Percentiles rank a stretch among this genome's conserved stretches.
Conservation (phyloP, 352 stramenopile species). For the Phytophthora cactorum region DNA sequence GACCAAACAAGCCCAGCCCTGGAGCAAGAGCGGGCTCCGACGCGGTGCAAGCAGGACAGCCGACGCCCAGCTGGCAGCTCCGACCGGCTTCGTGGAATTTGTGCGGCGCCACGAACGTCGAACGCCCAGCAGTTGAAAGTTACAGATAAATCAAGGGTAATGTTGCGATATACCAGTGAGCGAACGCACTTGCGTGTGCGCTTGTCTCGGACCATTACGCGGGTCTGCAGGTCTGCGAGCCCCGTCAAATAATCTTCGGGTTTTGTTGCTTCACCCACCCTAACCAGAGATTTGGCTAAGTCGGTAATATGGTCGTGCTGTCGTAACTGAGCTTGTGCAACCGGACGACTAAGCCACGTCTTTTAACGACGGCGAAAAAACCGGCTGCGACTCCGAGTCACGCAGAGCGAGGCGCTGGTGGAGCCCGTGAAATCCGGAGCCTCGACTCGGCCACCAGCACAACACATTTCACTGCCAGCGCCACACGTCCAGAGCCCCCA, state of each 20-base stretch:
- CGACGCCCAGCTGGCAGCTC: constrained; percentile 21
- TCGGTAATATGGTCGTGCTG: constrained; percentile 2
- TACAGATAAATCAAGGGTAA: constrained; percentile 17
- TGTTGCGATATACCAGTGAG: not conserved
- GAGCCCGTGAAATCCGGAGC: not conserved
- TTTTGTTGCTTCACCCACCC: not conserved
- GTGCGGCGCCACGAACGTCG: not conserved
- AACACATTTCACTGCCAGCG: constrained; percentile 22
- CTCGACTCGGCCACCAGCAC: not conserved
- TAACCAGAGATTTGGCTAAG: constrained; percentile 10
- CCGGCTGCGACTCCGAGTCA: constrained; percentile 21
- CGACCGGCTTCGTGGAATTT: constrained; percentile 13
- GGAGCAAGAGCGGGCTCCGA: constrained; percentile 10
- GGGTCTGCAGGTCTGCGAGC: not conserved
- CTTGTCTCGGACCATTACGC: not conserved
- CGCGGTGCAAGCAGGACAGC: constrained; percentile 24
- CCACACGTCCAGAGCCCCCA: constrained; percentile 12
- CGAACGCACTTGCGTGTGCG: not conserved
- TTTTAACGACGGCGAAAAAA: constrained; percentile 21
- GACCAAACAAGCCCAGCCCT: constrained; percentile 21
- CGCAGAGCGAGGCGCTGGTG: constrained; percentile 6
- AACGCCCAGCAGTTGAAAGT: constrained; percentile 1
- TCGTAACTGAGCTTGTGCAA: constrained; percentile 10
- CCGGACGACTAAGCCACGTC: constrained; percentile 3
- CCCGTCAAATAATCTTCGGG: not conserved